phyloP scores from a whole-genome alignment of 306 rosid genomes.

The Pyrus pyrifolia region DNA sequence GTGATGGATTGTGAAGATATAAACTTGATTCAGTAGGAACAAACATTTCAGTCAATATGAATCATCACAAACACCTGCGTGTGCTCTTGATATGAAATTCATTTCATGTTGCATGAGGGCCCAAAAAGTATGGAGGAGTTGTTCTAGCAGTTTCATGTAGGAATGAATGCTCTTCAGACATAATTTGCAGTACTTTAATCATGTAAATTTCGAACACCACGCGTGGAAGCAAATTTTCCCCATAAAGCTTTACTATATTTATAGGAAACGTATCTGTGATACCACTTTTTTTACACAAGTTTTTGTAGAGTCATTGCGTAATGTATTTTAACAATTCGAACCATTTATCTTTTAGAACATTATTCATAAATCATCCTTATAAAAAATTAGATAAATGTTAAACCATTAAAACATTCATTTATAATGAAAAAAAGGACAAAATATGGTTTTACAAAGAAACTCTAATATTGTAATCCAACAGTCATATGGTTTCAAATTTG shows the following conservation, averaged over 20 bases:
- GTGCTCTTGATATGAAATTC: background rate
- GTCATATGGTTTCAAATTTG: too few relatives aligned
- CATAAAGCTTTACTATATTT: background rate
- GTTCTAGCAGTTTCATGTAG: background rate
- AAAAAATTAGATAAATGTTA: too few relatives aligned
- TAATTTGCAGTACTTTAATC: conserved; percentile 12
- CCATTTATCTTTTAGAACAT: too few relatives aligned
- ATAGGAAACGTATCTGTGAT: too few relatives aligned
- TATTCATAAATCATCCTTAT: too few relatives aligned
- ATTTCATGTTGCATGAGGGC: conserved; percentile 7
- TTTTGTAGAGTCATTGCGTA: too few relatives aligned
- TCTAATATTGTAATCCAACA: too few relatives aligned
- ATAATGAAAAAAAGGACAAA: too few relatives aligned
- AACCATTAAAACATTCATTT: too few relatives aligned
- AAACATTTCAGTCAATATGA: background rate
- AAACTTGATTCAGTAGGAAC: conserved; percentile 2
- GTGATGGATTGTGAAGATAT: background rate
- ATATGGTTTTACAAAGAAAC: too few relatives aligned
- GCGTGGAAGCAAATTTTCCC: background rate
- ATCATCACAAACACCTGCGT: conserved; percentile 8
- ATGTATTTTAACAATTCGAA: too few relatives aligned
- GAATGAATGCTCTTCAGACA: background rate
- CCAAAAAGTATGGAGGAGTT: background rate
- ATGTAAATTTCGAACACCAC: conserved; percentile 1
- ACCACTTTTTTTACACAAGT: too few relatives aligned